Evolutionary conservation across 441 rosid genomes (phyloP).

Genomic region (Corymbia citriodora): DNA sequence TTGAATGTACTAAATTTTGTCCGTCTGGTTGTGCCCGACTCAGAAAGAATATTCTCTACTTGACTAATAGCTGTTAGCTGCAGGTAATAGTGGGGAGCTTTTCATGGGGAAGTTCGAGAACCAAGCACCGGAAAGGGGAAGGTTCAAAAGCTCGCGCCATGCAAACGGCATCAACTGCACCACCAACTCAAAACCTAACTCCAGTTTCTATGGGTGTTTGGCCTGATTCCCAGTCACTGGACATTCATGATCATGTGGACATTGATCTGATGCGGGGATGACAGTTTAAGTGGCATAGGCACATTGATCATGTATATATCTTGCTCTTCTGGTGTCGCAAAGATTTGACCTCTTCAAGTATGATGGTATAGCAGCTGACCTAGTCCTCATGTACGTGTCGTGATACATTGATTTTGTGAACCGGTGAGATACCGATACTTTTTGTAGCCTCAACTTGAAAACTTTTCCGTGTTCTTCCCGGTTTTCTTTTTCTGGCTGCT

Average conservation of each 20-base stretch:
- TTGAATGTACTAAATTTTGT: not conserved
- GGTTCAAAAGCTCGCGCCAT: conserved; percentile 32
- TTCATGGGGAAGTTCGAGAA: conserved; percentile 66
- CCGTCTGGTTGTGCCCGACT: not conserved
- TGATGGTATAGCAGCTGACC: not conserved
- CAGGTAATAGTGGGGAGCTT: conserved; percentile 94
- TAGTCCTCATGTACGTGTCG: not conserved
- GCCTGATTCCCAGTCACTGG: conserved; percentile 64
- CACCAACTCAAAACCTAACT: conserved; percentile 49
- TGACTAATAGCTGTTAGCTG: not conserved
- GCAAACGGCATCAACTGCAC: conserved; percentile 32
- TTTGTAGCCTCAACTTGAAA: not conserved
- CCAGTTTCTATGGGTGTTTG: conserved; percentile 55
- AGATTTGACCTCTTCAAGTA: conserved; percentile 14
- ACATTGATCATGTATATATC: conserved; percentile 26
- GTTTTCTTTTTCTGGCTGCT: not conserved
- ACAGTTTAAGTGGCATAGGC: conserved; percentile 4
- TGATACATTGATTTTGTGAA: conserved; percentile 17
- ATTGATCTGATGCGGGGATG: conserved; percentile 92
- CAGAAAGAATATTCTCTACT: not conserved
- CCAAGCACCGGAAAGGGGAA: conserved; percentile 50
- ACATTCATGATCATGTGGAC: conserved; percentile 67
- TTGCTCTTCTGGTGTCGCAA: conserved; percentile 16
- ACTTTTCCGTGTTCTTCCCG: not conserved
- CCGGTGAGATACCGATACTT: conserved; percentile 7